Conservation (phyloP, 768 basidiomycete genomes). For the Hirschioporus abietinus region DNA sequence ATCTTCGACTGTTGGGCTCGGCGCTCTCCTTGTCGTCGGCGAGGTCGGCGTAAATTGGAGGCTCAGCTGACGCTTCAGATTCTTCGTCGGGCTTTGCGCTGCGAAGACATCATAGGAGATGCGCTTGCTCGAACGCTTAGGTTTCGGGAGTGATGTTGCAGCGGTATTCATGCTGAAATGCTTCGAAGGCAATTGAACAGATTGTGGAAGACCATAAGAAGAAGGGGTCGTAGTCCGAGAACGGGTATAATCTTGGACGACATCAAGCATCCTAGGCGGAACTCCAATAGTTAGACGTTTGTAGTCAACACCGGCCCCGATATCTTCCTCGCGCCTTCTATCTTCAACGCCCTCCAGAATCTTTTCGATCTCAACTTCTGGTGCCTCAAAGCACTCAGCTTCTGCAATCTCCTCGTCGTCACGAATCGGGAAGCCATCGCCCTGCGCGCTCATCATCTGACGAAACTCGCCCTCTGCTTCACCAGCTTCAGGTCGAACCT, state of each 20-base stretch:
- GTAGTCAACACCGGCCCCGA: slow-evolving; percentile 22
- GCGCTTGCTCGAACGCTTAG: slow-evolving; percentile 37
- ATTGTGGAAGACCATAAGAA: slow-evolving; percentile 20
- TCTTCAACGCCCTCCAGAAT: slow-evolving; percentile 33
- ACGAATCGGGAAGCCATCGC: slow-evolving; percentile 42
- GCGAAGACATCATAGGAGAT: slow-evolving; percentile 26
- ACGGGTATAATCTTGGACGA: slow-evolving; percentile 57
- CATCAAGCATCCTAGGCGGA: slow-evolving; percentile 73
- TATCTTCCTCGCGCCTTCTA: slow-evolving; percentile 19
- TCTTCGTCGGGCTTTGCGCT: slow-evolving; percentile 29
- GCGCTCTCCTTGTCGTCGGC: slow-evolving; percentile 39
- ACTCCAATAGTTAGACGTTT: slow-evolving; percentile 62
- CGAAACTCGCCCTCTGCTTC: slow-evolving; percentile 59
- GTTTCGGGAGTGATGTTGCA: slow-evolving; percentile 20
- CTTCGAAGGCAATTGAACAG: slow-evolving; percentile 9
- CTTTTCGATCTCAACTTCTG: slow-evolving; percentile 43
- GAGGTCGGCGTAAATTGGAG: slow-evolving; percentile 64
- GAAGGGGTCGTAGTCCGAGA: slow-evolving; percentile 19
- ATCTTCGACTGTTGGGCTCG: slow-evolving; percentile 33
- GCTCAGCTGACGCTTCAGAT: slow-evolving; percentile 39
- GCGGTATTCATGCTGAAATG: slow-evolving; percentile 11
- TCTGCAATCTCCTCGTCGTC: slow-evolving; percentile 27
- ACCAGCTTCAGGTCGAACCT: slow-evolving; percentile 22
- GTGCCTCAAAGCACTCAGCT: slow-evolving; percentile 33
- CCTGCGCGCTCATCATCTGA: slow-evolving; percentile 57